Base-by-base conservation (phyloP, 495 filamentous ascomycete genomes). In the Cercophora samala region DNA sequence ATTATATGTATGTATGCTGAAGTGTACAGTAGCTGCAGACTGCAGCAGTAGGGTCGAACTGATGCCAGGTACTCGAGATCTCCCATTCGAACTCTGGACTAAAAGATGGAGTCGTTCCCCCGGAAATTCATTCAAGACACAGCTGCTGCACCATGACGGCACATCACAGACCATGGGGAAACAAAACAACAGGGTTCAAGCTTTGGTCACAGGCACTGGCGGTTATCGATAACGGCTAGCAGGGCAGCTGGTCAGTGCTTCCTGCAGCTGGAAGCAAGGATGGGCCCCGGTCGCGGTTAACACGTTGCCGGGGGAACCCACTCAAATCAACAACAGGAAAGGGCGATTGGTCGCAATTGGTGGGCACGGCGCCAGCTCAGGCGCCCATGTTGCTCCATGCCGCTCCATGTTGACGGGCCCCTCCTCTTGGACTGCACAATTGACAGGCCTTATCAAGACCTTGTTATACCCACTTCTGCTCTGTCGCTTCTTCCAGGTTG, bases 401-500 rank as follows among this genome's bases (percentile, higher is more conserved):
- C 26, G 26, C 26, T 29, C 26, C 26, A 29, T 29, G 24, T 37
- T 62, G 60, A 21, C 13, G 32, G 24, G 29, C 17, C 24, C 24
- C 60, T 26, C 26, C 32, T n/a, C 32, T 51, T 25, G 29, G 23
- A 17, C 21, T 60, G 23, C 21, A 18, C 19, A 15, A 22, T 60
- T 46, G 60, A 62, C 63, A 63, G 63, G 53, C 22, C 63, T 63
- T 59, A 65, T 51, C 59, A 66, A 62, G 67, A 42, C 66, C 26
- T 56, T 60, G 51, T 67, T 71, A 76, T 73, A 76, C 72, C 74
- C 72, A 72, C 68, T 70, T n/a, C n/a, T n/a, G n/a, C n/a, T n/a
- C n/a, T n/a, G n/a, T 26, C 19, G 58, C 42, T 60, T 62, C 55
- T n/a, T 51, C 18, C 52, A 62, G 37, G 32, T 62, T 19, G 58